A percentile compares a stretch with the other conserved stretches of the same genome.
These are phyloP conservation scores for Berkeleyomyces basicola DNA, from an alignment of 2,329 filamentous ascomycete genomes.

Conservation along the genomic window DNA sequence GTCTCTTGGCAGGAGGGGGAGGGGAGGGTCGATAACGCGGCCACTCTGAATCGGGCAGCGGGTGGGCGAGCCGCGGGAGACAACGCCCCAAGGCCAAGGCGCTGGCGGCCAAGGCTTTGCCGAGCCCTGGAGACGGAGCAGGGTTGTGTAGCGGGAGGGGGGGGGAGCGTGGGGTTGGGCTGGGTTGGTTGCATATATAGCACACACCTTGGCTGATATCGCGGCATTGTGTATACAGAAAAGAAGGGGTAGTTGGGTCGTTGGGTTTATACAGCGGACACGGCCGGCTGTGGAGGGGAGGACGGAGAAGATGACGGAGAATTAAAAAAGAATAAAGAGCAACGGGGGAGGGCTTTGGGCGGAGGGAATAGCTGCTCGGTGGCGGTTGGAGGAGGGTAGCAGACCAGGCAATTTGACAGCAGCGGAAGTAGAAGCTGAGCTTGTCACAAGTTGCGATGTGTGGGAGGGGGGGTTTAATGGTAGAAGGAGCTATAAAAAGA, in stretches of 20 bases:
- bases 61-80: neutral
- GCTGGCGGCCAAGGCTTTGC: neutral
- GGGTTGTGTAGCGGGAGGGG: neutral
- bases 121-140: neutral
- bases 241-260: no score
- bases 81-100: neutral
- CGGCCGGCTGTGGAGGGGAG: neutral
- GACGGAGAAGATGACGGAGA: neutral
- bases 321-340: neutral
- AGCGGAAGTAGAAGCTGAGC: neutral
- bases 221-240: constrained; percentile 3
- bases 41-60: no score
- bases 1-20: neutral
- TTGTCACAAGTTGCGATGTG: neutral
- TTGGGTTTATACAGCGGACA: neutral
- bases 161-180: neutral
- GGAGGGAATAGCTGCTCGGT: no score
- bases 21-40: neutral
- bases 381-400: neutral
- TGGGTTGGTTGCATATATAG: neutral
- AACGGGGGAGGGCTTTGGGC: neutral
- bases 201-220: constrained; percentile 16
- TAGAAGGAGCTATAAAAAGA: neutral
- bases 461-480: neutral
- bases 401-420: neutral